Evolutionary conservation across 768 basidiomycete genomes (phyloP), one percentile per base, ranked within the genome.

Genomic region (Kwoniella dendrophila): DNA sequence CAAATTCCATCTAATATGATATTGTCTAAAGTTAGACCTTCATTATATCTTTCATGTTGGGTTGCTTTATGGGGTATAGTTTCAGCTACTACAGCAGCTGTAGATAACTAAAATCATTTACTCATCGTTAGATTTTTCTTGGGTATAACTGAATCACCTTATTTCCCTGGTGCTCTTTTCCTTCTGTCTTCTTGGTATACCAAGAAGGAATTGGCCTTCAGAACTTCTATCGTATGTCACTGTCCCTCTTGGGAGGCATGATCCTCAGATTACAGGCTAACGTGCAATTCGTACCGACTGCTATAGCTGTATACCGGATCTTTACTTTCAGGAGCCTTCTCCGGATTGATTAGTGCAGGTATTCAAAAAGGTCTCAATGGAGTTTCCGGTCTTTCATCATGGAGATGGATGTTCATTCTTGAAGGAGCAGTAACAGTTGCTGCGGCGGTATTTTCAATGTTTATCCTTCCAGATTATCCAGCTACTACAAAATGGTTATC

Each of bases 281-380:
- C n/a, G n/a, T n/a, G n/a, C n/a, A n/a, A n/a, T n/a, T n/a, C n/a
- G n/a, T n/a, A n/a, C n/a, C n/a, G n/a, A n/a, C n/a, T n/a, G n/a
- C 36, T 8, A 36, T 43, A 55, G 54, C 44, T 69, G 5, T 70
- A 62, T 47, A 57, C 60, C 29, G 69, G 71, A 0, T 69, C 67
- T 0, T 61, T 73, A 14, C 55, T 75, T 1, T 71, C 73, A 1
- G 71, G 71, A 7, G 71, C 66, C 22, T 69, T 72, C 66, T 63
- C 63, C 0, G 71, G 71, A 10, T 52, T 92, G 11, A 84, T 92
- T 54, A 88, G 88, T 11, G 88, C 88, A 32, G 87, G 85, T 3
- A 88, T 93, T 54, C 83, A 91, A 11, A 82, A 84, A 65, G 80
- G 81, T 12, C 89, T 91, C 88, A 83, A 90, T 34, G 87, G 86